Evolutionary conservation across 768 basidiomycete species (phyloP).

Genomic region (Pisolithus sp.): DNA sequence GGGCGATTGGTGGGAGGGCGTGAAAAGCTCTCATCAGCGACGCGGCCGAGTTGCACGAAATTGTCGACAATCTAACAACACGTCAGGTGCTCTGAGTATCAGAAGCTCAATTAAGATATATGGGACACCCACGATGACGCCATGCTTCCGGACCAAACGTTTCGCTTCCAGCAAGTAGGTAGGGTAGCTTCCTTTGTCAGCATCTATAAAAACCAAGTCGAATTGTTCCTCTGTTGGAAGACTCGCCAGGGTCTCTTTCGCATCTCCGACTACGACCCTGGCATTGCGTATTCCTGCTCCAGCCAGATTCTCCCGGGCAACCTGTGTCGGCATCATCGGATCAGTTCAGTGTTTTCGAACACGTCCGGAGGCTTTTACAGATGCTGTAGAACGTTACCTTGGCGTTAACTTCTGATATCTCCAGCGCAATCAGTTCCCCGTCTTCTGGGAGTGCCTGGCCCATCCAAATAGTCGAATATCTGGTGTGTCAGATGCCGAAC

Average conservation of each 20-base stretch:
- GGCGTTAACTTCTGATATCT: slow-evolving; percentile 41
- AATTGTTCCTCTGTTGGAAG: slow-evolving; percentile 46
- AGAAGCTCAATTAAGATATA: background rate
- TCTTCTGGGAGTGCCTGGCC: slow-evolving; percentile 39
- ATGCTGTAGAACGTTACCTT: slow-evolving; percentile 25
- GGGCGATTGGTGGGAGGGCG: slow-evolving; percentile 8
- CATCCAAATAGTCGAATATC: slow-evolving; percentile 33
- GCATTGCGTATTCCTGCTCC: slow-evolving; percentile 48
- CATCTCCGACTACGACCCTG: slow-evolving; percentile 46
- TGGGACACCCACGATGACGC: slow-evolving; percentile 46
- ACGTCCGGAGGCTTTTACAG: too few relatives aligned
- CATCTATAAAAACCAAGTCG: slow-evolving; percentile 71
- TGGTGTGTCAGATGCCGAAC: background rate
- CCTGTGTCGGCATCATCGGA: slow-evolving; percentile 27
- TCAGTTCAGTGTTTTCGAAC: too few relatives aligned
- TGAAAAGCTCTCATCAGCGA: slow-evolving; percentile 36
- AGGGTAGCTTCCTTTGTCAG: slow-evolving; percentile 53
- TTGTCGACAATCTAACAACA: slow-evolving; percentile 51
- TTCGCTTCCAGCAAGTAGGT: slow-evolving; percentile 57
- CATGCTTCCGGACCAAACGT: slow-evolving; percentile 51
- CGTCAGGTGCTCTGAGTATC: background rate
- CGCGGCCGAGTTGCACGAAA: slow-evolving; percentile 44
- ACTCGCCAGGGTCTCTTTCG: slow-evolving; percentile 41
- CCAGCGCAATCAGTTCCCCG: slow-evolving; percentile 44
- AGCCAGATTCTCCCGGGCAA: slow-evolving; percentile 52